phyloP scores from a whole-genome alignment of 192 early-diverging fungal genomes.

The Oehlia diaphana region DNA sequence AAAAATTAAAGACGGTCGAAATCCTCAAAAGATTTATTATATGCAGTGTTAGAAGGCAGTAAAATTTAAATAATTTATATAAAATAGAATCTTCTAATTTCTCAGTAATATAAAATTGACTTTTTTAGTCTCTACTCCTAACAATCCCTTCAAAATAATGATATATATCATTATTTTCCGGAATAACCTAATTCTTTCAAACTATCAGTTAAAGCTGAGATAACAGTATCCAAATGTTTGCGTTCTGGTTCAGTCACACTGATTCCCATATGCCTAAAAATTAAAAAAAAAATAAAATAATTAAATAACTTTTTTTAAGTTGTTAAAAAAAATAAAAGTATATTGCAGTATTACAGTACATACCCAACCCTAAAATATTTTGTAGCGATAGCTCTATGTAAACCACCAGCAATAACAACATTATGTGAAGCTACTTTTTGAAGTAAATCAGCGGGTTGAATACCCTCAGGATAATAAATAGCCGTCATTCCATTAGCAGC shows the following conservation, averaged over 20 bases:
- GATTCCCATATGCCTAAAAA: conserved; percentile 75
- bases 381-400: conserved; percentile 74
- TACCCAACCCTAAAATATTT: conserved; percentile 94
- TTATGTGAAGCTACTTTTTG: conserved; percentile 75
- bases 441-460: conserved; percentile 76
- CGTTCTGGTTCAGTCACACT: conserved; percentile 69
- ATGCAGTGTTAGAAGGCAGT: too few relatives aligned
- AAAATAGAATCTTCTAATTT: too few relatives aligned
- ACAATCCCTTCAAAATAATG: too few relatives aligned
- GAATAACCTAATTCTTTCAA: conserved; percentile 57
- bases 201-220: conserved; percentile 59
- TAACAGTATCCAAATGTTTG: conserved; percentile 63
- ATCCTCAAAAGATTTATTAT: too few relatives aligned
- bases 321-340: background rate
- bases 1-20: too few relatives aligned
- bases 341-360: background rate
- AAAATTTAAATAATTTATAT: too few relatives aligned
- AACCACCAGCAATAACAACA: conserved; percentile 90
- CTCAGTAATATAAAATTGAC: too few relatives aligned
- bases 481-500: conserved; percentile 82
- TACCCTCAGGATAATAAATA: conserved; percentile 82
- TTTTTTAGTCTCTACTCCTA: too few relatives aligned
- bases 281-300: background rate
- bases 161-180: background rate
- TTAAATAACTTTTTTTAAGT: background rate